phyloP scores from a whole-genome alignment of 2,329 filamentous ascomycete genomes.

The Microdochium nivale region DNA sequence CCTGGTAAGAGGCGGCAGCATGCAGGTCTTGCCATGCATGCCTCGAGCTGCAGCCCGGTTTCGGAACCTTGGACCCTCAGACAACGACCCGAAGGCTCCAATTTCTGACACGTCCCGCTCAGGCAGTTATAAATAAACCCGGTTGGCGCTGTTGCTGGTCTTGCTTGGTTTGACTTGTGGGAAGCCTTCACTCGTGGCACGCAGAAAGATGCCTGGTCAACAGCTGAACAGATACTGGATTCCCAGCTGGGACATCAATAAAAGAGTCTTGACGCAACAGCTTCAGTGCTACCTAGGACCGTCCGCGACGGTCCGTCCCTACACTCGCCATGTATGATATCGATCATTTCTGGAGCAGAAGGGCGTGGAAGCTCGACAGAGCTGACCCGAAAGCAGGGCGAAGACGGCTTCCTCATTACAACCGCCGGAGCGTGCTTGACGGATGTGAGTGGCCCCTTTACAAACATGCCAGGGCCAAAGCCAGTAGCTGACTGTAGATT shows the following conservation, averaged over 20 bases:
- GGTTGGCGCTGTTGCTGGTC: no score
- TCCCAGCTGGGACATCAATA: constrained; percentile 49
- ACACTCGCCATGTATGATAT: constrained; percentile 42
- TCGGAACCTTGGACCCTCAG: no score
- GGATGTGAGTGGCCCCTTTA: constrained; percentile 40
- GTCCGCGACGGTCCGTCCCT: constrained; percentile 47
- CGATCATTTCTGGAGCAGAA: constrained; percentile 6
- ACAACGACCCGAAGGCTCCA: no score
- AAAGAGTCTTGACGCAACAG: constrained; percentile 49
- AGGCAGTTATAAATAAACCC: no score
- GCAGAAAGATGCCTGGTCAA: constrained; percentile 21
- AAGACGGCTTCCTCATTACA: constrained; percentile 52
- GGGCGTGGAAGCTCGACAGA: constrained; percentile 5
- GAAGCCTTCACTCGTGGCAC: no score
- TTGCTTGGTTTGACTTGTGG: no score
- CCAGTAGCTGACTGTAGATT: constrained; percentile 9
- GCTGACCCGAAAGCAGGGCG: constrained; percentile 31
- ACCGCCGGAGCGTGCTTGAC: constrained; percentile 49
- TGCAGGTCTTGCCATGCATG: no score
- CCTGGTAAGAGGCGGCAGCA: no score
- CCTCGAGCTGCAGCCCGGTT: no score
- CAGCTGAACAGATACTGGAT: constrained; percentile 53
- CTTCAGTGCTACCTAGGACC: constrained; percentile 51
- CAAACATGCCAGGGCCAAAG: background rate
- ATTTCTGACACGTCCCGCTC: no score